Conservation (phyloP, 148 eudicot species). For the Diospyros lotus region DNA sequence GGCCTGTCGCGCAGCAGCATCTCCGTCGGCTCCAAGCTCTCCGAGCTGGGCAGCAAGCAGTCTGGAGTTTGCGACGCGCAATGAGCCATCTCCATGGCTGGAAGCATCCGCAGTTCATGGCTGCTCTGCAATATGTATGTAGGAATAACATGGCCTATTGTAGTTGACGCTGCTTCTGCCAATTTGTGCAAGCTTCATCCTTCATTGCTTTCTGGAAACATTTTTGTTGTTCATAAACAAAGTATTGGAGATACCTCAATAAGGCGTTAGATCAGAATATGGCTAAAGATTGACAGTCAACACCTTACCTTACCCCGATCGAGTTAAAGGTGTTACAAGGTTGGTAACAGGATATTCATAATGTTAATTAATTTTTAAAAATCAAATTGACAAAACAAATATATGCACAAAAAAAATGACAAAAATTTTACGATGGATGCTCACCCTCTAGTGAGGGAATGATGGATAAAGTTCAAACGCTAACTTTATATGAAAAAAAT, state of each 20-base stretch:
- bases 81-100: not conserved
- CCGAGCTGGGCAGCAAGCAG: slow-evolving; percentile 21
- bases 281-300: no score
- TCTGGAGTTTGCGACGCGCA: not conserved
- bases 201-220: not conserved
- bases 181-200: slow-evolving; percentile 1
- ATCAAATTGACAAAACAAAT: no score
- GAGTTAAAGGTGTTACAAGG: no score
- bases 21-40: slow-evolving; percentile 45
- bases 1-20: slow-evolving; percentile 22
- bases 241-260: not conserved
- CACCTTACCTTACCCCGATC: no score
- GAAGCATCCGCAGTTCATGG: not conserved
- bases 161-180: not conserved
- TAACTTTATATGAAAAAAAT: no score
- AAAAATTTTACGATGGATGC: no score
- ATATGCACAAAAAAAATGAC: no score
- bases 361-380: no score
- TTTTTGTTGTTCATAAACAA: not conserved
- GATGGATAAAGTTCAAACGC: no score
- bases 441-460: no score
- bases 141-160: not conserved
- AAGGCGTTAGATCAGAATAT: not conserved
- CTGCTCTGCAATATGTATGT: slow-evolving; percentile 7
- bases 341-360: no score